phyloP scores from a whole-genome alignment of 2,329 filamentous ascomycete genomes.

The Penicillium hesseltinei region DNA sequence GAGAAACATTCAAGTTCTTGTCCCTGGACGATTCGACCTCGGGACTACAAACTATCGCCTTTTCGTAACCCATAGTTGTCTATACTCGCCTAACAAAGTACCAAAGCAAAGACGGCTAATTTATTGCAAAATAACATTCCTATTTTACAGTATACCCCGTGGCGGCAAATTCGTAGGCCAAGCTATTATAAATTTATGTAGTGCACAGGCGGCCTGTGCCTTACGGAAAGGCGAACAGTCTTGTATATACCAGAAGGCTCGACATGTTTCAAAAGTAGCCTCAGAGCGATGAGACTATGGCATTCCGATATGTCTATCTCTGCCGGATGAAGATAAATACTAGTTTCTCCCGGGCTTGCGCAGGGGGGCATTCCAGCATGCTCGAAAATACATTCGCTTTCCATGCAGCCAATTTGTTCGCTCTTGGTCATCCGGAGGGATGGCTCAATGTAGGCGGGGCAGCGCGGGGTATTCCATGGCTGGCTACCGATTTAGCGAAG shows the following conservation, averaged over 20 bases:
- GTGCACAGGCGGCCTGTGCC: too few relatives aligned
- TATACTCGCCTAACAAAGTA: not conserved
- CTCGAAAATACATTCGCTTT: not conserved
- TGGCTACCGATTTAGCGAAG: not conserved
- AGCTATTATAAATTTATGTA: not conserved
- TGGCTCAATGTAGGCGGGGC: not conserved
- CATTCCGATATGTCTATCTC: not conserved
- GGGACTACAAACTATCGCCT: not conserved
- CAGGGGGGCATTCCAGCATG: not conserved
- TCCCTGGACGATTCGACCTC: not conserved
- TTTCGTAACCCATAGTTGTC: not conserved
- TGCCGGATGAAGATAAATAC: not conserved
- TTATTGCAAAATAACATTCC: not conserved
- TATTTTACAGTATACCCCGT: not conserved
- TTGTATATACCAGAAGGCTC: not conserved
- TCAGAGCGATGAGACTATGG: not conserved
- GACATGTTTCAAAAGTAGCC: not conserved
- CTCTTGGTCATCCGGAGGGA: not conserved
- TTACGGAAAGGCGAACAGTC: not conserved
- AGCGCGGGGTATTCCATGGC: not conserved
- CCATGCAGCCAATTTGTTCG: not conserved
- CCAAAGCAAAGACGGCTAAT: not conserved
- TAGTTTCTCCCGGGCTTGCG: not conserved
- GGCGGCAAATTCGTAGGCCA: not conserved
- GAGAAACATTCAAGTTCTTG: not conserved